A percentile compares a stretch with the other conserved stretches of the same genome.
phyloP scores from a whole-genome alignment of 208 protist genomes.

The Naegleria lovaniensis region DNA sequence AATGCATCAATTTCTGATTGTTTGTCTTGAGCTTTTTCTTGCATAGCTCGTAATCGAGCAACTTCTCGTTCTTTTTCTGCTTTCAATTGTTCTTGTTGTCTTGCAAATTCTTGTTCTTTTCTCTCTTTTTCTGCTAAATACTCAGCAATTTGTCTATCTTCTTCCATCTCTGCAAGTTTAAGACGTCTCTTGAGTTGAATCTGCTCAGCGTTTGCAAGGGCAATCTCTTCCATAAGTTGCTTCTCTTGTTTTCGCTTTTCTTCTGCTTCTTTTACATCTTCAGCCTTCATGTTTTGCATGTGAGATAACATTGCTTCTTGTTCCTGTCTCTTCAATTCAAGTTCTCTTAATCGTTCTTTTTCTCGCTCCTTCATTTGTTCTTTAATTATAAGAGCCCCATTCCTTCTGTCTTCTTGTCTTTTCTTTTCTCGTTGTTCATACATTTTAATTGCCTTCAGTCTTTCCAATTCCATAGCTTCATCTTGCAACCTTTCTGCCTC shows the following conservation, averaged over 20 bases:
- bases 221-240: conserved; percentile 76
- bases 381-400: conserved; percentile 70
- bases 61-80: conserved; percentile 78
- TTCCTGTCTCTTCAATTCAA: conserved; percentile 79
- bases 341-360: conserved; percentile 67
- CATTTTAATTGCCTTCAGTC: conserved; percentile 66
- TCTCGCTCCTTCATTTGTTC: conserved; percentile 77
- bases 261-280: conserved; percentile 71
- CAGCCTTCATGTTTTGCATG: conserved; percentile 70
- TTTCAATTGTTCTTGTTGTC: conserved; percentile 67
- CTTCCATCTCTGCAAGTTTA: conserved; percentile 46
- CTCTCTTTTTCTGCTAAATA: conserved; percentile 73
- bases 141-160: conserved; percentile 72
- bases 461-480: conserved; percentile 69
- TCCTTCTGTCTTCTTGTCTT: conserved; percentile 64
- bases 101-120: conserved; percentile 68
- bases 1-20: conserved; percentile 78
- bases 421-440: conserved; percentile 77
- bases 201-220: conserved; percentile 82
- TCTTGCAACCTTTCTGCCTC: conserved; percentile 67
- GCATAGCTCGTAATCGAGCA: conserved; percentile 67
- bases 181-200: conserved; percentile 67
- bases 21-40: conserved; percentile 80
- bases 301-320: conserved; percentile 80
- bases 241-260: conserved; percentile 62